These are phyloP conservation scores for Lipomyces chichibuensis DNA, from an alignment of 805 yeast species.

Conservation along the genomic window DNA sequence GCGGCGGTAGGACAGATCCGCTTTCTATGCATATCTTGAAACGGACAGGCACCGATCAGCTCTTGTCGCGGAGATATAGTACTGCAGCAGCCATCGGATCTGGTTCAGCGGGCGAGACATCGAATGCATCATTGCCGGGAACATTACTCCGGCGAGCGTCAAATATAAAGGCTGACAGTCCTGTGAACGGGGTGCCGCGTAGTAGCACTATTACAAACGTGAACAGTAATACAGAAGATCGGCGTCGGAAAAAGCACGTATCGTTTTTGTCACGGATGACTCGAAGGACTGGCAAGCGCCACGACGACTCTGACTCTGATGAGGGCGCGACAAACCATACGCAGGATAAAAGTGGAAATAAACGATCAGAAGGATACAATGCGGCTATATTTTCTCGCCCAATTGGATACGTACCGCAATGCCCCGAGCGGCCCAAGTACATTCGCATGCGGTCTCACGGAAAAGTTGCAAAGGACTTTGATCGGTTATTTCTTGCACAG, in stretches of 20 bases:
- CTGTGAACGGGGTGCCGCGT: neutral
- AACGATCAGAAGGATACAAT: conserved; percentile 41
- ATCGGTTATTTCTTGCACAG: conserved; percentile 45
- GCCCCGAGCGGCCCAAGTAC: conserved; percentile 42
- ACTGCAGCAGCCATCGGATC: neutral
- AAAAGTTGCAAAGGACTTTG: conserved; percentile 40
- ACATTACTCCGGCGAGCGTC: conserved; percentile 12
- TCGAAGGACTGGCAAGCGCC: neutral
- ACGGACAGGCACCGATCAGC: conserved; percentile 27
- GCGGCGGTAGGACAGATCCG: conserved; percentile 25
- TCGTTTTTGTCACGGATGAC: conserved; percentile 3
- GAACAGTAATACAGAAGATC: neutral
- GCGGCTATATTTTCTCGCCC: conserved; percentile 38
- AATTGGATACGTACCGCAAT: conserved; percentile 38
- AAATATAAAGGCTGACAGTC: conserved; percentile 3
- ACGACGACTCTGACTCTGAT: conserved; percentile 12
- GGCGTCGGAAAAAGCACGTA: neutral
- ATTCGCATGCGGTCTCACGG: conserved; percentile 43
- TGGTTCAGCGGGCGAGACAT: neutral
- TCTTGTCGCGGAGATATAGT: conserved; percentile 5
- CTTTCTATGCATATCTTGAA: conserved; percentile 27
- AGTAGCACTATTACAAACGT: neutral
- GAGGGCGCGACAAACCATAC: neutral
- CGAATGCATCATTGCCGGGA: neutral
- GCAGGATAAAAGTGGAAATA: neutral